Conservation (phyloP, 1,284 basidiomycete species). For the Leccinum pachyderme region DNA sequence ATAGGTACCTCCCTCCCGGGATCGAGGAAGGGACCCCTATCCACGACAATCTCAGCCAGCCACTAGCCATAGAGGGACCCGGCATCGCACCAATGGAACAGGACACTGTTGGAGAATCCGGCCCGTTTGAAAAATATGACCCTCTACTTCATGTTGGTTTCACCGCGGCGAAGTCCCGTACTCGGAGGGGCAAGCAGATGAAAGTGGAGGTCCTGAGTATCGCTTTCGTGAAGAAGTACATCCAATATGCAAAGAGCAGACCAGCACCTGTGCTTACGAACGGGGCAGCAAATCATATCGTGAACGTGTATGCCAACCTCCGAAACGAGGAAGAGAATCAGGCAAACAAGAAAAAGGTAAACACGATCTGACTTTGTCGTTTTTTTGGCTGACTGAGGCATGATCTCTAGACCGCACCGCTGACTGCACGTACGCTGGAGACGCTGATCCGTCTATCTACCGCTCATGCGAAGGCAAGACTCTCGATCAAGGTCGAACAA, state of each 20-base stretch:
- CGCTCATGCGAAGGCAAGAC: constrained; percentile 94
- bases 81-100: constrained; percentile 53
- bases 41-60: constrained; percentile 85
- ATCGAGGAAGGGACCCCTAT: constrained; percentile 93
- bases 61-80: constrained; percentile 80
- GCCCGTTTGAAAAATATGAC: constrained; percentile 95
- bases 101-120: constrained; percentile 58
- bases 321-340: constrained; percentile 88
- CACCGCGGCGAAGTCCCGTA: constrained; percentile 53
- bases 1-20: constrained; percentile 94
- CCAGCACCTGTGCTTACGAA: constrained; percentile 85
- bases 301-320: constrained; percentile 88
- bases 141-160: constrained; percentile 91
- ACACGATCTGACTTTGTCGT: constrained; percentile 19
- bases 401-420: constrained; percentile 78
- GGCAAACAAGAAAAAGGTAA: constrained; percentile 85
- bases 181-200: constrained; percentile 55
- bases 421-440: constrained; percentile 98
- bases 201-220: constrained; percentile 89
- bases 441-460: constrained; percentile 98
- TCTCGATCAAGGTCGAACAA: constrained; percentile 84
- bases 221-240: constrained; percentile 97
- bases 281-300: constrained; percentile 93
- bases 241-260: constrained; percentile 95
- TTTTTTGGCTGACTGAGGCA: constrained; percentile 12